Conservation (phyloP, 371 early-diverging fungal species). For the Batkoa obscura region DNA sequence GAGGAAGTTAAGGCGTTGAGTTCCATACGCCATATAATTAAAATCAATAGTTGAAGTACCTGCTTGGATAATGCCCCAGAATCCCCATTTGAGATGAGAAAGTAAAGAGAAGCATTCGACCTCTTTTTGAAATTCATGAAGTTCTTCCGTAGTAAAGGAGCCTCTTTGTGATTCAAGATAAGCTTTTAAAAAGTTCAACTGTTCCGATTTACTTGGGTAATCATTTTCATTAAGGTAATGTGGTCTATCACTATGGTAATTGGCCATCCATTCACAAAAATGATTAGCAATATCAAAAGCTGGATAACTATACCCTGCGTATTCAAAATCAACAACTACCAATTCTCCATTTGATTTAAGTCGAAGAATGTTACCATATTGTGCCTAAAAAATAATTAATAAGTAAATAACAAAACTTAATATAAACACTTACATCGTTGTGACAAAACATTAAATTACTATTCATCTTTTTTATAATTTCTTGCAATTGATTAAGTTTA, state of each 20-base stretch:
- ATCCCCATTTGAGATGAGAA: conserved; percentile 56
- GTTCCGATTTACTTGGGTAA: conserved; percentile 40
- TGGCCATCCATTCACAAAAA: conserved; percentile 76
- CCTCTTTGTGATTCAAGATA: conserved; percentile 32
- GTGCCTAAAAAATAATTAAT: conserved; percentile 19
- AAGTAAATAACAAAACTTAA: background rate
- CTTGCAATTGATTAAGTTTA: conserved; percentile 4
- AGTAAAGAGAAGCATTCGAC: conserved; percentile 29
- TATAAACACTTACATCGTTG: conserved; percentile 50
- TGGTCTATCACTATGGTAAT: conserved; percentile 39
- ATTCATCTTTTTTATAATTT: conserved; percentile 11
- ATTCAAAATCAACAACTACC: conserved; percentile 67
- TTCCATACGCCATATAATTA: conserved; percentile 50
- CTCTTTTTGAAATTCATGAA: conserved; percentile 12
- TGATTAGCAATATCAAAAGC: conserved; percentile 77
- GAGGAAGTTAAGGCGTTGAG: conserved; percentile 24
- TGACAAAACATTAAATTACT: conserved; percentile 64
- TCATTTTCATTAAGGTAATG: conserved; percentile 21
- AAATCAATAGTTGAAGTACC: conserved; percentile 57
- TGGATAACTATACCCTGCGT: conserved; percentile 65
- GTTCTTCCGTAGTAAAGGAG: background rate
- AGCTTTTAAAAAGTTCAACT: conserved; percentile 32
- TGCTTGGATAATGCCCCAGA: conserved; percentile 71
- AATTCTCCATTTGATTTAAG: conserved; percentile 26
- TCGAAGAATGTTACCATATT: conserved; percentile 66